phyloP scores from a whole-genome alignment of 768 basidiomycete genomes.

The Pleurotus ostreatus region DNA sequence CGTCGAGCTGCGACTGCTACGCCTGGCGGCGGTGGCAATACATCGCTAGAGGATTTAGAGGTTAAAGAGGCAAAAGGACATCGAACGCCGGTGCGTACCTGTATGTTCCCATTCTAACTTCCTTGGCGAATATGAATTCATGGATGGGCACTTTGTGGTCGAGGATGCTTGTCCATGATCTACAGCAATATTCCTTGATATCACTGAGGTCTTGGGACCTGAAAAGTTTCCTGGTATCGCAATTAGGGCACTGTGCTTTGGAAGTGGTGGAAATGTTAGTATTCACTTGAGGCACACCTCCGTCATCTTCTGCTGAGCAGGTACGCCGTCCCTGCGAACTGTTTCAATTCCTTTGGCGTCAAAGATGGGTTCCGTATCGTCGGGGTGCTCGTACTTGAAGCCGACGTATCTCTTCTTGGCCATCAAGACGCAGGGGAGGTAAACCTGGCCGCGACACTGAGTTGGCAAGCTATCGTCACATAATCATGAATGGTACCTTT shows the following conservation, averaged over 20 bases:
- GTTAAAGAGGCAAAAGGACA: no score
- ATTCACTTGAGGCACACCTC: constrained; percentile 84
- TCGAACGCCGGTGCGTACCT: constrained; percentile 43
- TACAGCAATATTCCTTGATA: constrained; percentile 84
- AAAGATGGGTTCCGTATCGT: constrained; percentile 75
- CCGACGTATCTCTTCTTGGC: constrained; percentile 99
- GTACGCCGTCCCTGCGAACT: constrained; percentile 87
- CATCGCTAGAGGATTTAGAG: constrained; percentile 50
- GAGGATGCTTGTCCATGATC: constrained; percentile 80
- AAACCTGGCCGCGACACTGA: constrained; percentile 54
- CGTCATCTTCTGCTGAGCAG: constrained; percentile 89
- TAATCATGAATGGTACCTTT: constrained; percentile 55
- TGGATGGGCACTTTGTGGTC: constrained; percentile 80
- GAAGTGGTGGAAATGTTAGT: no score
- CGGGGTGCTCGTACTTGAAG: constrained; percentile 86
- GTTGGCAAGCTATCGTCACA: neutral
- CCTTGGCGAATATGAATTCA: constrained; percentile 93
- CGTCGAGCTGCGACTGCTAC: constrained; percentile 79
- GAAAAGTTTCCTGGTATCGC: constrained; percentile 70
- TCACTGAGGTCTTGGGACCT: constrained; percentile 84
- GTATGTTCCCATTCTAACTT: constrained; percentile 91
- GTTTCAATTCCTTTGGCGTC: constrained; percentile 99
- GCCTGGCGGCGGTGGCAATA: constrained; percentile 86
- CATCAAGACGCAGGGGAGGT: constrained; percentile 90
- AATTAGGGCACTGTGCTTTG: constrained; percentile 1